Conservation (phyloP, 768 basidiomycete genomes). For the Auricularia auricula-judae region DNA sequence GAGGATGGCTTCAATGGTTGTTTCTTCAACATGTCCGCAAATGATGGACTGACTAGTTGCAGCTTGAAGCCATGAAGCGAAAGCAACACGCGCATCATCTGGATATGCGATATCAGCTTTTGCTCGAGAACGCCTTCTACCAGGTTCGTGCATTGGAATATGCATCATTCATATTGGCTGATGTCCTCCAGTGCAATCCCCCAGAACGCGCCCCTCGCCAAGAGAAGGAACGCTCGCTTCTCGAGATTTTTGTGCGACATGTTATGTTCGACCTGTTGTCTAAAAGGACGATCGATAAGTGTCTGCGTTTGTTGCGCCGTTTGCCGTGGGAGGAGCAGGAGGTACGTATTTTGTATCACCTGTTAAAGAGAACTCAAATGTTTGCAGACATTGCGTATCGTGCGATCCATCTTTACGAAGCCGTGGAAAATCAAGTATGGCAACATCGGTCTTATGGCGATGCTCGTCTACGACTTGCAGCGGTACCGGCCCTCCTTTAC, state of each 20-base stretch:
- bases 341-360: conserved; percentile 14
- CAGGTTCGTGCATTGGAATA: conserved; percentile 41
- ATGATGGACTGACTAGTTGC: neutral
- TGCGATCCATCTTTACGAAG: conserved; percentile 91
- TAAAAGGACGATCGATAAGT: conserved; percentile 93
- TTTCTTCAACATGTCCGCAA: neutral
- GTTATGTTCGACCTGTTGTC: conserved; percentile 88
- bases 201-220: conserved; percentile 83
- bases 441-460: conserved; percentile 81
- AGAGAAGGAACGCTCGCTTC: conserved; percentile 73
- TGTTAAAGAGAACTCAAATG: neutral
- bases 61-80: conserved; percentile 90
- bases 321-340: conserved; percentile 84
- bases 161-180: neutral
- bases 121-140: conserved; percentile 97
- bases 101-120: conserved; percentile 76
- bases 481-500: conserved; percentile 86
- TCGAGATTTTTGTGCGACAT: conserved; percentile 92
- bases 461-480: conserved; percentile 90
- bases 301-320: conserved; percentile 84
- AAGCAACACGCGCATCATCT: conserved; percentile 92
- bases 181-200: conserved; percentile 70
- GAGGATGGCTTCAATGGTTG: conserved; percentile 80
- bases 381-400: conserved; percentile 33
- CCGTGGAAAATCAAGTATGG: conserved; percentile 96